Conservation (phyloP, 495 filamentous ascomycete species). For the Hyaloscypha hepaticicola region DNA sequence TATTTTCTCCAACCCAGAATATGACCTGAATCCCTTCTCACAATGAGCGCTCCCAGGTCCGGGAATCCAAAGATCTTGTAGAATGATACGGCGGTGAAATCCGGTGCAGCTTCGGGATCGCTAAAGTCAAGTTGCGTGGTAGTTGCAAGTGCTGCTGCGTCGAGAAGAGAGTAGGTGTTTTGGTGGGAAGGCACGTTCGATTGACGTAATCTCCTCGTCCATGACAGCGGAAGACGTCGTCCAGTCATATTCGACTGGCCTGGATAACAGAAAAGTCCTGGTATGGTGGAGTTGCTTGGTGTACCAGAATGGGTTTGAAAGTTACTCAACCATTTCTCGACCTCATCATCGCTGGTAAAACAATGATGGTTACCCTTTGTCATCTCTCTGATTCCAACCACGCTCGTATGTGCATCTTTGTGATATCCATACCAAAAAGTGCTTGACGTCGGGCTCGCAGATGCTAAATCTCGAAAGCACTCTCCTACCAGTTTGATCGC, state of each 20-base stretch:
- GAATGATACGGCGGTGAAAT: constrained; percentile 70
- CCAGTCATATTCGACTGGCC: constrained; percentile 82
- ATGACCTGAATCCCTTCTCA: constrained; percentile 60
- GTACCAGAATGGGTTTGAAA: not conserved
- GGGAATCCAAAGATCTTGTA: constrained; percentile 87
- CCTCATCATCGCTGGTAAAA: constrained; percentile 63
- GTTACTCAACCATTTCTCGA: constrained; percentile 60
- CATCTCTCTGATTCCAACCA: constrained; percentile 68
- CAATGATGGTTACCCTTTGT: constrained; percentile 55
- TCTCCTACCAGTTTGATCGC: constrained; percentile 71
- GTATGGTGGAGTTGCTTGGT: constrained; percentile 5
- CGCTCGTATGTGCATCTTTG: constrained; percentile 68
- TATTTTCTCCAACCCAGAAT: constrained; percentile 63
- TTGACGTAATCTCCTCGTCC: constrained; percentile 54
- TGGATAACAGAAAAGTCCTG: constrained; percentile 69
- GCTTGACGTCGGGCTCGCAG: constrained; percentile 38
- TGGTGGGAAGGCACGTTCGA: constrained; percentile 38
- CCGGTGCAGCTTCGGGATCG: constrained; percentile 59
- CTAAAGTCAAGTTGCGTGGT: constrained; percentile 63
- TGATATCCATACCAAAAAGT: constrained; percentile 76
- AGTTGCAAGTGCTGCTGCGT: constrained; percentile 71
- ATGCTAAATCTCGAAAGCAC: constrained; percentile 54
- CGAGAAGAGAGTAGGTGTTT: constrained; percentile 63
- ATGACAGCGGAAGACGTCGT: constrained; percentile 60
- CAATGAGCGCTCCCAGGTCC: constrained; percentile 68